Conservation (phyloP, 2,329 filamentous ascomycete species). For the Nemania sp. region DNA sequence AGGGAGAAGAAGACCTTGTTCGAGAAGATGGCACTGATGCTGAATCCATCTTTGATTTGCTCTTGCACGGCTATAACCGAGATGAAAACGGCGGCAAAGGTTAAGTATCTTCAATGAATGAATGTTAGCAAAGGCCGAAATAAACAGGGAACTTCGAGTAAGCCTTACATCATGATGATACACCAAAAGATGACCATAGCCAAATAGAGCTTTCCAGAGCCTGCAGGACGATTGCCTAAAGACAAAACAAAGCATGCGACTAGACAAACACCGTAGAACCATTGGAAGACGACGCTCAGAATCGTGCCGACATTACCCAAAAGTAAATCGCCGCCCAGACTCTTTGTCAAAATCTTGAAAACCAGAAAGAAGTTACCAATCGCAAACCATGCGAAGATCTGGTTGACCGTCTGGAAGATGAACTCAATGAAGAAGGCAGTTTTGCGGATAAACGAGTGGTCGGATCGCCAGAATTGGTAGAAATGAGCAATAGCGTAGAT, state of each 20-base stretch:
- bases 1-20: constrained; percentile 92
- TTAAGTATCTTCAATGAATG: constrained; percentile 67
- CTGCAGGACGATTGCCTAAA: constrained; percentile 91
- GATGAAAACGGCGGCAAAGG: constrained; percentile 94
- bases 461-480: constrained; percentile 92
- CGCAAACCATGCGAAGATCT: constrained; percentile 98
- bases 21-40: constrained; percentile 73
- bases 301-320: constrained; percentile 79
- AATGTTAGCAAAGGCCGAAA: constrained; percentile 10
- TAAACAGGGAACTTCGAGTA: not conserved
- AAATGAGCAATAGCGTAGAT: constrained; percentile 95
- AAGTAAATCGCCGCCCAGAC: constrained; percentile 70
- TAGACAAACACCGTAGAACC: constrained; percentile 89
- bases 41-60: constrained; percentile 72
- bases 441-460: constrained; percentile 86
- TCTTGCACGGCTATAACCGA: constrained; percentile 82
- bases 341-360: constrained; percentile 93
- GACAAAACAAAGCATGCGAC: constrained; percentile 95
- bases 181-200: constrained; percentile 99
- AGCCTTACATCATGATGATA: constrained; percentile 80
- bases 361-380: constrained; percentile 99
- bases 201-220: constrained; percentile 91
- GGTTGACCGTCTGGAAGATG: constrained; percentile 90
- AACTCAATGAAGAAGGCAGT: constrained; percentile 92
- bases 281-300: constrained; percentile 89